These are phyloP conservation scores for Microsporum audouinii DNA, from an alignment of 2,329 filamentous ascomycete genomes.

Conservation along the genomic window DNA sequence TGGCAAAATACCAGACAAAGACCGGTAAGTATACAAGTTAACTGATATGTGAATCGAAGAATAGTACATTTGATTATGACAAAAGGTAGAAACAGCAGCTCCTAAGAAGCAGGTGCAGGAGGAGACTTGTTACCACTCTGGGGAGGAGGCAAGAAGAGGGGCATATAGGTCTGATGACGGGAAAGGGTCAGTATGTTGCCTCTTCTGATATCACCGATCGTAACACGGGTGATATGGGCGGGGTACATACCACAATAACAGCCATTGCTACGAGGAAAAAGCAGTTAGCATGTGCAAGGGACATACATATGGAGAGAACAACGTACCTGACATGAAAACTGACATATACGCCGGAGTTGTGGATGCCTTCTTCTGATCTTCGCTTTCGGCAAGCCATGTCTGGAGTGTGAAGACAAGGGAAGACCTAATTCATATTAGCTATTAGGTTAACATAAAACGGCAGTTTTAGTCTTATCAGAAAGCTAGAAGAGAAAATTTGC, in stretches of 20 bases:
- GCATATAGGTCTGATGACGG: constrained; percentile 46
- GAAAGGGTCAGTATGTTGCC: background rate
- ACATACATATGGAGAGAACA: background rate
- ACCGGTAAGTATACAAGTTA: background rate
- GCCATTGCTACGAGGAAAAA: constrained; percentile 44
- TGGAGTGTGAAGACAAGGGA: constrained; percentile 39
- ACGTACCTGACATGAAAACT: constrained; percentile 66
- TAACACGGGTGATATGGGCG: background rate
- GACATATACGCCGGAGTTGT: constrained; percentile 63
- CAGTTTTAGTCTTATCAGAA: background rate
- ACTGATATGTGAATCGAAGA: background rate
- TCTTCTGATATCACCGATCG: background rate
- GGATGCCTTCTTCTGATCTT: constrained; percentile 46
- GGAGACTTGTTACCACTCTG: constrained; percentile 28
- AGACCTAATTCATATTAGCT: constrained; percentile 26
- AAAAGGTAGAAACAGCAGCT: background rate
- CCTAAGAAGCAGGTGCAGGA: constrained; percentile 1
- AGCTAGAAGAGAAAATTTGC: background rate
- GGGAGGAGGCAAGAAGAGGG: constrained; percentile 51
- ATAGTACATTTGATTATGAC: background rate
- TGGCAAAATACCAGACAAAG: background rate
- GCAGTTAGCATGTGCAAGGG: background rate
- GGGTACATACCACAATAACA: constrained; percentile 39
- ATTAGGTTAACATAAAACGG: background rate
- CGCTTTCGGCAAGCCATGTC: constrained; percentile 38